Evolutionary conservation across 495 filamentous ascomycete genomes (phyloP).

Genomic region (Hypoxylon trugodes): DNA sequence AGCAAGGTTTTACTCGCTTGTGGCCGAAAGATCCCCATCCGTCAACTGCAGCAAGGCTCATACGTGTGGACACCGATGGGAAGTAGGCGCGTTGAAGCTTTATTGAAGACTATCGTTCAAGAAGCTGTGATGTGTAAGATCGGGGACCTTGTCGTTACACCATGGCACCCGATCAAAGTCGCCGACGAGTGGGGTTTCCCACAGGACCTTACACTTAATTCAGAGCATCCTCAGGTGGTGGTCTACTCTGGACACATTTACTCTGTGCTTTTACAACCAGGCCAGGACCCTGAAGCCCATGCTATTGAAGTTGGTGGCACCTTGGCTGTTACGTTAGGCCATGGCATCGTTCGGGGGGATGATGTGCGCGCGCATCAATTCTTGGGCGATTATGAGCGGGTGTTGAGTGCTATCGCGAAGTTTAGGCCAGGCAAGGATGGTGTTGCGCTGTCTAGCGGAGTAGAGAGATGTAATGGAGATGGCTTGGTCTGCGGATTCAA

Average conservation of each 20-base stretch:
- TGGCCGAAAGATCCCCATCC: conserved; percentile 33
- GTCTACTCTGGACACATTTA: conserved; percentile 52
- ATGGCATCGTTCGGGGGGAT: conserved; percentile 43
- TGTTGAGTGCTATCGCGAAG: conserved; percentile 38
- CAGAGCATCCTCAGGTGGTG: conserved; percentile 21
- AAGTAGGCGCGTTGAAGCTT: conserved; percentile 41
- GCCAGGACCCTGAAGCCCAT: conserved; percentile 48
- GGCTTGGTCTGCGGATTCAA: conserved; percentile 52
- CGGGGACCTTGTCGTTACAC: conserved; percentile 44
- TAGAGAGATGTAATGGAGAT: conserved; percentile 43
- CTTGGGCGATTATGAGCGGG: conserved; percentile 50
- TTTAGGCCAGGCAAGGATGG: conserved; percentile 43
- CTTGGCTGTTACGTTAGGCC: conserved; percentile 58
- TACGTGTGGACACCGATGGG: conserved; percentile 51
- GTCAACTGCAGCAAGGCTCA: conserved; percentile 43
- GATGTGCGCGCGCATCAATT: conserved; percentile 54
- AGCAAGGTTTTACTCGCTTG: conserved; percentile 44
- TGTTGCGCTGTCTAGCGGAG: conserved; percentile 46
- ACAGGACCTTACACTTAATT: conserved; percentile 20
- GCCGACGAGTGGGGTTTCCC: conserved; percentile 49
- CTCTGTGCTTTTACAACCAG: conserved; percentile 52
- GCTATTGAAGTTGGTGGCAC: conserved; percentile 48
- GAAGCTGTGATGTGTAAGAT: conserved; percentile 37
- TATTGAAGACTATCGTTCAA: conserved; percentile 48
- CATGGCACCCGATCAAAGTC: conserved; percentile 52